These are phyloP conservation scores for Pisolithus tinctorius DNA, from an alignment of 768 basidiomycete species.

Conservation along the genomic window DNA sequence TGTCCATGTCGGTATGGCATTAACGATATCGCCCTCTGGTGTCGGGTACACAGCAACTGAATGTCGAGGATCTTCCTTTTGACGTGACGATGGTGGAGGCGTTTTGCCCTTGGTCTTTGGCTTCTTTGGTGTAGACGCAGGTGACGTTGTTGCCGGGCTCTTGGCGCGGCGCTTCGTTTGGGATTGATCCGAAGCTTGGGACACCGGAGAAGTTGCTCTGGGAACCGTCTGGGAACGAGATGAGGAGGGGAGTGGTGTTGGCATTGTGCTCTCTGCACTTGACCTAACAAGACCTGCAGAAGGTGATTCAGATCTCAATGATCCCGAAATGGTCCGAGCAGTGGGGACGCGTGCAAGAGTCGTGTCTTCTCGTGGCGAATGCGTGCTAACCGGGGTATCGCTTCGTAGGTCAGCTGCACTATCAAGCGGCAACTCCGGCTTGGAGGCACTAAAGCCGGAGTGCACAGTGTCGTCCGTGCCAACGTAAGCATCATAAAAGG, in stretches of 20 bases:
- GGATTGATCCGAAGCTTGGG: slow-evolving; percentile 23
- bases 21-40: slow-evolving; percentile 46
- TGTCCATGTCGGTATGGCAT: slow-evolving; percentile 82
- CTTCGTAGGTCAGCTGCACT: slow-evolving; percentile 29
- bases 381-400: slow-evolving; percentile 36
- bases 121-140: slow-evolving; percentile 35
- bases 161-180: slow-evolving; percentile 40
- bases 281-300: slow-evolving; percentile 28
- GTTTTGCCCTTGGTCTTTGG: slow-evolving; percentile 31
- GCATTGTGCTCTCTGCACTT: slow-evolving; percentile 36
- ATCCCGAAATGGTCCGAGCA: slow-evolving; percentile 40
- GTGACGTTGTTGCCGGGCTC: slow-evolving; percentile 38
- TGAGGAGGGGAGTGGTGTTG: slow-evolving; percentile 28
- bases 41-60: slow-evolving; percentile 68
- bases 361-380: slow-evolving; percentile 28
- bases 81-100: slow-evolving; percentile 25
- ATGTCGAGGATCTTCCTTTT: slow-evolving; percentile 40
- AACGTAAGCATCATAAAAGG: slow-evolving; percentile 34
- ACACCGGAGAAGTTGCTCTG: slow-evolving; percentile 25
- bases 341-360: slow-evolving; percentile 36
- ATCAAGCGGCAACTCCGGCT: slow-evolving; percentile 13
- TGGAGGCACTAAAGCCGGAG: slow-evolving; percentile 13
- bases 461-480: slow-evolving; percentile 10
- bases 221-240: slow-evolving; percentile 14
- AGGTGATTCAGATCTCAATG: slow-evolving; percentile 37